These are phyloP conservation scores for Gracilaria gracilis DNA, from an alignment of 23 red algal genomes.

Conservation along the genomic window DNA sequence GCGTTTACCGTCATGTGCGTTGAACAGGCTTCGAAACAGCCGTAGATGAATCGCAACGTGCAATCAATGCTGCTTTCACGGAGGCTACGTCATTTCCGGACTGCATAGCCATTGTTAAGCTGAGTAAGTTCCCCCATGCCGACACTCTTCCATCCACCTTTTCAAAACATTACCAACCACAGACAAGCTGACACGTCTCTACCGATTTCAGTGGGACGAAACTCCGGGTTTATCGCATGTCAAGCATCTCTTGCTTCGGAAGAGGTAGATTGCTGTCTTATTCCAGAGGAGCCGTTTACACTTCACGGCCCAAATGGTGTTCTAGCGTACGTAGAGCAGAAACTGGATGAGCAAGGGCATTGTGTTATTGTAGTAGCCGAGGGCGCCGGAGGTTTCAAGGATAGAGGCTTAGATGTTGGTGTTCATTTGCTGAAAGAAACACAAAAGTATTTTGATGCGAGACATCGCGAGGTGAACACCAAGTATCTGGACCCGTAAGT, in stretches of 20 bases:
- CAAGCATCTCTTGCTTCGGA: conserved; percentile 80
- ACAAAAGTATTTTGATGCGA: conserved; percentile 62
- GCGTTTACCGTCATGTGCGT: not conserved
- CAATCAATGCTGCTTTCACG: conserved; percentile 88
- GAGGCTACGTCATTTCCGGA: conserved; percentile 88
- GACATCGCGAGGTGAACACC: conserved; percentile 73
- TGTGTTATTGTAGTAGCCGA: conserved; percentile 94
- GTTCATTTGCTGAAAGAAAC: conserved; percentile 72
- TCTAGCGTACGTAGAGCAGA: conserved; percentile 69
- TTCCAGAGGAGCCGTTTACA: conserved; percentile 87
- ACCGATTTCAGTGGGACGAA: conserved; percentile 73
- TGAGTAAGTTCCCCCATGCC: conserved; percentile 58
- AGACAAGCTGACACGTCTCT: not conserved
- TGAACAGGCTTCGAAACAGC: conserved; percentile 87
- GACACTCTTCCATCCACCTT: not conserved
- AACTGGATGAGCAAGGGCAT: conserved; percentile 70
- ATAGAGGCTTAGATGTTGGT: conserved; percentile 77
- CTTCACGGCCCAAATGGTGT: conserved; percentile 79
- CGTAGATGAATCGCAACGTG: conserved; percentile 90
- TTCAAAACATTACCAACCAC: not conserved
- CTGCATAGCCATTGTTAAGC: conserved; percentile 88
- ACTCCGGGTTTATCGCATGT: conserved; percentile 89
- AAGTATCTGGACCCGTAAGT: conserved; percentile 97
- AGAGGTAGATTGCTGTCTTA: conserved; percentile 93
- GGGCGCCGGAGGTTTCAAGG: conserved; percentile 85